Evolutionary conservation across 306 rosid genomes (phyloP).

Genomic region (Alnus rubra): DNA sequence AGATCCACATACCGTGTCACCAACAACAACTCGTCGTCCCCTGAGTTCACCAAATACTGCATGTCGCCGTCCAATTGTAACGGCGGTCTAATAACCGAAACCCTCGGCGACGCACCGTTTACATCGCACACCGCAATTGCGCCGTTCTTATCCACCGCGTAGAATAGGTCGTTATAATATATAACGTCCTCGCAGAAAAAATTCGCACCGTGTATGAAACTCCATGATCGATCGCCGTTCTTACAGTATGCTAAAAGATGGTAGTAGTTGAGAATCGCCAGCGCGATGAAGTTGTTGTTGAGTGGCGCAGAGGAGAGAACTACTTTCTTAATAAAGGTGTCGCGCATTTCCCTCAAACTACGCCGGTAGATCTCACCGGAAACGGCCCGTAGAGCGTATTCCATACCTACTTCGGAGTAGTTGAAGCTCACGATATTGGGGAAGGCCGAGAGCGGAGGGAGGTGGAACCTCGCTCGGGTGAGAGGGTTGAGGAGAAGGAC

Average conservation of each 20-base stretch:
- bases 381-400: conserved; percentile 38
- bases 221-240: conserved; percentile 49
- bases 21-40: conserved; percentile 49
- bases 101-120: conserved; percentile 20
- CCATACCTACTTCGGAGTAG: conserved; percentile 56
- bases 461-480: conserved; percentile 41
- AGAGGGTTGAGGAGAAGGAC: conserved; percentile 59
- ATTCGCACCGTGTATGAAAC: conserved; percentile 31
- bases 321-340: conserved; percentile 52
- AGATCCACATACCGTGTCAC: conserved; percentile 47
- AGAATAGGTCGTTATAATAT: conserved; percentile 39
- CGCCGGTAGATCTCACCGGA: conserved; percentile 28
- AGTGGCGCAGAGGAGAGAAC: conserved; percentile 53
- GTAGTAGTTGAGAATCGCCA: conserved; percentile 51
- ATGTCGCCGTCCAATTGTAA: conserved; percentile 40
- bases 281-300: conserved; percentile 32
- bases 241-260: conserved; percentile 47
- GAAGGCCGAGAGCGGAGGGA: conserved; percentile 64
- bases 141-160: conserved; percentile 60
- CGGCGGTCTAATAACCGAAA: conserved; percentile 31
- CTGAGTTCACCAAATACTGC: conserved; percentile 52
- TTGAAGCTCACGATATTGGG: conserved; percentile 59
- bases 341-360: conserved; percentile 54
- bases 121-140: conserved; percentile 50
- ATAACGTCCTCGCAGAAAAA: conserved; percentile 57